phyloP scores from a whole-genome alignment of 1,284 basidiomycete species.

The Moniliophthora roreri region DNA sequence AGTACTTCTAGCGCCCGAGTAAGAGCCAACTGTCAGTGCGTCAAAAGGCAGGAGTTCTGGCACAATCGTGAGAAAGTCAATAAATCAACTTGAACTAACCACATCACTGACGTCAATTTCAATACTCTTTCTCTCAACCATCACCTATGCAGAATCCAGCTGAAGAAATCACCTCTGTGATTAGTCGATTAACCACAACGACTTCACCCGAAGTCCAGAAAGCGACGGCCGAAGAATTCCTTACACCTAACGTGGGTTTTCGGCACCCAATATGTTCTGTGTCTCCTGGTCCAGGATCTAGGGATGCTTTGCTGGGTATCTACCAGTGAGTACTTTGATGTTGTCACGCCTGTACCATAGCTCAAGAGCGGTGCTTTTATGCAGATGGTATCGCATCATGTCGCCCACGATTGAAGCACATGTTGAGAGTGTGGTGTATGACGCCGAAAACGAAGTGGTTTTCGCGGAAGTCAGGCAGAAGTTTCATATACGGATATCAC shows the following conservation, averaged over 20 bases:
- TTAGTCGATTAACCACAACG: constrained; percentile 42
- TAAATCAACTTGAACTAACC: no score
- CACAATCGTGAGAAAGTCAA: no score
- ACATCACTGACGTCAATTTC: no score
- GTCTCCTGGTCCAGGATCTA: constrained; percentile 40
- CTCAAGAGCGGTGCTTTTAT: no score
- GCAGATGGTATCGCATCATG: constrained; percentile 60
- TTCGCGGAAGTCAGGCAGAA: constrained; percentile 48
- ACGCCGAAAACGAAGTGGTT: constrained; percentile 35
- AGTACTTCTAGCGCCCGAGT: no score
- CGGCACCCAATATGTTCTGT: constrained; percentile 55
- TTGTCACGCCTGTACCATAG: no score
- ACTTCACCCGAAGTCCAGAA: constrained; percentile 50
- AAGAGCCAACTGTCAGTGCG: no score
- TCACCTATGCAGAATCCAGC: constrained; percentile 51
- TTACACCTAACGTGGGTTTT: constrained; percentile 50
- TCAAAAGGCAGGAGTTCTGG: no score
- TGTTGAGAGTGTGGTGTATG: constrained; percentile 46
- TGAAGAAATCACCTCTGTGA: constrained; percentile 45
- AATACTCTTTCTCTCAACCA: neutral
- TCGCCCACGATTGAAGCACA: constrained; percentile 46
- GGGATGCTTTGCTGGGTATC: constrained; percentile 50
- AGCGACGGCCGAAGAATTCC: constrained; percentile 45
- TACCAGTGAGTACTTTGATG: constrained; percentile 42
- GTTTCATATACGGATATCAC: constrained; percentile 53